Conservation (phyloP, 2,329 filamentous ascomycete genomes). For the Trichophyton simii region DNA sequence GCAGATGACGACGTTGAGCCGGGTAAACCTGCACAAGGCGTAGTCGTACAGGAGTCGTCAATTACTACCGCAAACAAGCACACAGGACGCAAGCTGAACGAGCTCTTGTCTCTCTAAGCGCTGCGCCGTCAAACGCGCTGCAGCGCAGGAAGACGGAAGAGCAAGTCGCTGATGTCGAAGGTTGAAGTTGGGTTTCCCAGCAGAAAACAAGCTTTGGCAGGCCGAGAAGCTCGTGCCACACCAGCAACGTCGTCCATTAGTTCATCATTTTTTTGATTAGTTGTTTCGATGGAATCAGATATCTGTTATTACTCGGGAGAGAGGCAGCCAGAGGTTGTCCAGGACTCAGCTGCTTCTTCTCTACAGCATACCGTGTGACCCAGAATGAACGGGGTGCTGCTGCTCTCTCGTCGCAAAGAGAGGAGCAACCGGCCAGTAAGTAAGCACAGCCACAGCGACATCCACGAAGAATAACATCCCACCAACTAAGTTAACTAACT, state of each 20-base stretch:
- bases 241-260: not conserved
- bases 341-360: too few species aligned
- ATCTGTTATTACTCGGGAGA: too few species aligned
- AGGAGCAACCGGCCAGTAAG: not conserved
- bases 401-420: not conserved
- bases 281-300: not conserved
- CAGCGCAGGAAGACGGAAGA: not conserved
- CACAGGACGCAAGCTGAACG: not conserved
- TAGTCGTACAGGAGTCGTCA: not conserved
- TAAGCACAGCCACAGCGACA: constrained; percentile 1
- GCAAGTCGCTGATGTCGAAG: not conserved
- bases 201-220: not conserved
- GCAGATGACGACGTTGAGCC: not conserved
- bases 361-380: too few species aligned
- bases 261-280: not conserved
- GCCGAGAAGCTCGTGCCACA: not conserved
- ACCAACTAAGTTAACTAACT: not conserved
- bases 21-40: not conserved
- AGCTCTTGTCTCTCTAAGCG: not conserved
- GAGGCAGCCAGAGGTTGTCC: too few species aligned
- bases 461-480: not conserved
- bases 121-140: not conserved
- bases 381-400: not conserved
- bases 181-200: constrained; percentile 2
- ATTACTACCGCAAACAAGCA: not conserved